A percentile compares a stretch with the other conserved stretches of the same genome.
Evolutionary conservation across 441 rosid species (phyloP).

Genomic region (Populus hybrid): DNA sequence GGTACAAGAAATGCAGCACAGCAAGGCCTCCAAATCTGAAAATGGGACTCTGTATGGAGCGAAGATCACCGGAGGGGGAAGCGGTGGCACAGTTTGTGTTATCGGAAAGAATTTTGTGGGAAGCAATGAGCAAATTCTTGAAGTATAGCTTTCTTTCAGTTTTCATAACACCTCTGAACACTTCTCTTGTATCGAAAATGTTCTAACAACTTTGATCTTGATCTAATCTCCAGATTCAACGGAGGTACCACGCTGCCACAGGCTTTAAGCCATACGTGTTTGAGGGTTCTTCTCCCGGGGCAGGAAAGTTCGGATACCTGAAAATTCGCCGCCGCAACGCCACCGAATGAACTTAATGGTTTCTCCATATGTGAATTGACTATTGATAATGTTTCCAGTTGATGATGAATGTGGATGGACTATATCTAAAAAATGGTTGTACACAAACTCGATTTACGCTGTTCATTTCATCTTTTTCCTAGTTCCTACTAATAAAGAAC

Average conservation of each 20-base stretch:
- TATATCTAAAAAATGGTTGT: neutral
- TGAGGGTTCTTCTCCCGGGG: slow-evolving; percentile 82
- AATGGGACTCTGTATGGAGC: slow-evolving; percentile 37
- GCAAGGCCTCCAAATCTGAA: slow-evolving; percentile 36
- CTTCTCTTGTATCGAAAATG: neutral
- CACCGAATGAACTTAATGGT: neutral
- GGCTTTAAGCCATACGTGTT: slow-evolving; percentile 85
- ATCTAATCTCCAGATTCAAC: slow-evolving; percentile 66
- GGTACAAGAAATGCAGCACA: slow-evolving; percentile 76
- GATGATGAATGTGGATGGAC: neutral
- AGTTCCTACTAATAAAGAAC: neutral
- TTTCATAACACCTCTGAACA: neutral
- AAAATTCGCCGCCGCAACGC: neutral
- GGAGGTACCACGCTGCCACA: slow-evolving; percentile 82
- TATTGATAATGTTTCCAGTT: neutral
- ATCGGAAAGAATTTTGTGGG: slow-evolving; percentile 57
- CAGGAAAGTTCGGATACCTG: neutral
- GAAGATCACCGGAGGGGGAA: slow-evolving; percentile 82
- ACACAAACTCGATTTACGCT: neutral
- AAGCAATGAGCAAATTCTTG: slow-evolving; percentile 69
- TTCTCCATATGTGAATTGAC: neutral
- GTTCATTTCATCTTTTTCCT: neutral
- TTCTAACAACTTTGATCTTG: neutral
- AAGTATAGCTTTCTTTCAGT: slow-evolving; percentile 31
- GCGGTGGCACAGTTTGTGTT: slow-evolving; percentile 77